Percentiles rank a stretch among this genome's conserved stretches.
Evolutionary conservation across 176 grass and related monocot genomes (phyloP).

Genomic region (Musa itinerans): DNA sequence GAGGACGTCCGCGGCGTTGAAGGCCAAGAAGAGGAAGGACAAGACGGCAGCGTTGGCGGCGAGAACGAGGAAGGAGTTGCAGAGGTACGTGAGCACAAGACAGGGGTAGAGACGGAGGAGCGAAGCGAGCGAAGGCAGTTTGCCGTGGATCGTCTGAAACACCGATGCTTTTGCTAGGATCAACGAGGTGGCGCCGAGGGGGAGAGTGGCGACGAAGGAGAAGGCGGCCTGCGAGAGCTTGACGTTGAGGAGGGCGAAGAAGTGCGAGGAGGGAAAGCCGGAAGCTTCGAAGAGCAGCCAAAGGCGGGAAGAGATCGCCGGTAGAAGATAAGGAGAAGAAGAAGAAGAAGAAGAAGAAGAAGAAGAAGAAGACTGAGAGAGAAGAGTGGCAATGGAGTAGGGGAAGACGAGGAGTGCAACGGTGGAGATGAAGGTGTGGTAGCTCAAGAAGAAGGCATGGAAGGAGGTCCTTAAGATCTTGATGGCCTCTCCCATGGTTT

Average conservation of each 20-base stretch:
- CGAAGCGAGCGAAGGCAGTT: not conserved
- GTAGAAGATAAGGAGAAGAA: slow-evolving; percentile 13
- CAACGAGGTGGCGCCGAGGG: slow-evolving; percentile 49
- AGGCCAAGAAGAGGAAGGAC: slow-evolving; percentile 64
- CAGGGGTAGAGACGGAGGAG: slow-evolving; percentile 40
- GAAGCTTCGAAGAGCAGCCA: slow-evolving; percentile 55
- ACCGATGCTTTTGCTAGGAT: slow-evolving; percentile 73
- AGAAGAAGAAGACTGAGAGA: slow-evolving; percentile 9
- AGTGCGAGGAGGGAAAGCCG: slow-evolving; percentile 48
- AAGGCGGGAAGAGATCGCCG: slow-evolving; percentile 32
- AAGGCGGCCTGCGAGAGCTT: slow-evolving; percentile 73
- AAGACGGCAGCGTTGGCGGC: slow-evolving; percentile 61
- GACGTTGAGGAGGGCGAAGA: slow-evolving; percentile 57
- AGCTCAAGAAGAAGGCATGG: slow-evolving; percentile 52
- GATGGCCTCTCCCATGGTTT: slow-evolving; percentile 31
- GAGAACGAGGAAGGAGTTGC: slow-evolving; percentile 49
- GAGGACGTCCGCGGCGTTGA: slow-evolving; percentile 45
- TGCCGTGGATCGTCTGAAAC: slow-evolving; percentile 36
- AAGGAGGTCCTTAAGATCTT: slow-evolving; percentile 44
- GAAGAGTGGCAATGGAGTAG: not conserved
- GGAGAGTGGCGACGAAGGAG: slow-evolving; percentile 48
- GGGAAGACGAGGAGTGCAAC: slow-evolving; percentile 46
- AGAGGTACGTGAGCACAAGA: slow-evolving; percentile 42
- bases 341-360: slow-evolving; percentile 14
- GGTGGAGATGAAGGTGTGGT: slow-evolving; percentile 58